Evolutionary conservation across 2,329 filamentous ascomycete species (phyloP), one percentile per base, ranked within the genome.

Genomic region (Colletotrichum nymphaeae): DNA sequence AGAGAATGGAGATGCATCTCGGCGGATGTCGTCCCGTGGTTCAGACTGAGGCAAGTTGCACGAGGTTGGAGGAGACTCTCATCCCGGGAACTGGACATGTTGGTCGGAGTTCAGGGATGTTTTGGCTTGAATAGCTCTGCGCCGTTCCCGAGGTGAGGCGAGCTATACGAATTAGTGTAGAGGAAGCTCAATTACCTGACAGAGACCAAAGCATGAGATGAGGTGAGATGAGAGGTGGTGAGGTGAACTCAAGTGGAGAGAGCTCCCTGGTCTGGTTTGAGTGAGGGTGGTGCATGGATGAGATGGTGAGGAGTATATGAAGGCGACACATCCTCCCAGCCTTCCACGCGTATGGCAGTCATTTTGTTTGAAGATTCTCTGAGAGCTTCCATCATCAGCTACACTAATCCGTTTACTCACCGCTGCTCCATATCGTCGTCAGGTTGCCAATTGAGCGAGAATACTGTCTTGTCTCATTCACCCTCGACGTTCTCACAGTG

Each of bases 1-100:
- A 59, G 37, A 4, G 9, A 42, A 59, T 81, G 78, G 74, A 78
- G 76, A 78, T 74, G 73, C 65, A 75, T 76, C 75, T 76, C 75
- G 74, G 75, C 75, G 75, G 67, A 52, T 70, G 75, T 74, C 59
- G 67, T 63, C 75, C 74, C 75, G 75, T 74, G 59, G 64, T 68
- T 66, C 74, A 63, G 67, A 74, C 63, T 57, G 62, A 16, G 62
- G n/a, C 46, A 64, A 26, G 49, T 49, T 9, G 42, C 42, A 49
- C 42, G 19, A 49, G 37, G 7, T 58, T 26, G 60, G 57, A 70
- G 58, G 60, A n/a, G 26, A 22, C 35, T 28, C 62, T 49, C 12
- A 30, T 52, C 46, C 70, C 35, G 56, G 70, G 32, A 53, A 26
- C 30, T 49, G 8, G 30, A 19, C 37, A 22, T 46, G 67, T 16